Evolutionary conservation across 345 rosid species (phyloP).

Genomic region (Aquilaria yunnanensis): DNA sequence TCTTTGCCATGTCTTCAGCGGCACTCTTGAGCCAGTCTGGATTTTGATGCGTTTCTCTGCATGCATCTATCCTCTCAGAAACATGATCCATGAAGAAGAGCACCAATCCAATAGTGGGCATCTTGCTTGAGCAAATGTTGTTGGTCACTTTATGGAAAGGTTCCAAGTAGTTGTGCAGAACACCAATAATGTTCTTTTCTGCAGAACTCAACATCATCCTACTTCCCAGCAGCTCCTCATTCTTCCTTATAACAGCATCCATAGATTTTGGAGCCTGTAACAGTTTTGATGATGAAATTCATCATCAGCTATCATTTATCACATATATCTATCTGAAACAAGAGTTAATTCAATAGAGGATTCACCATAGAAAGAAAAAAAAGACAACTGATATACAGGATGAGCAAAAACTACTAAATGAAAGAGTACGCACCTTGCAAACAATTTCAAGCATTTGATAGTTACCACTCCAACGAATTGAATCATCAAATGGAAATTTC

Average conservation of each 20-base stretch:
- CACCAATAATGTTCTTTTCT: conserved; percentile 55
- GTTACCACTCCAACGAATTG: conserved; percentile 83
- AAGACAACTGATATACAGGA: neutral
- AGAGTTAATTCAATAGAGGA: neutral
- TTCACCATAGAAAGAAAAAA: neutral
- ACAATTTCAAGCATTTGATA: conserved; percentile 87
- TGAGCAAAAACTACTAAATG: conserved; percentile 2
- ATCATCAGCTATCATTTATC: conserved; percentile 3
- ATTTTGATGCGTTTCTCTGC: conserved; percentile 65
- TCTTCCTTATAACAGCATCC: conserved; percentile 71
- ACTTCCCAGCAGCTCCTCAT: conserved; percentile 49
- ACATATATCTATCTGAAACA: neutral
- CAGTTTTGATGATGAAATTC: conserved; percentile 4
- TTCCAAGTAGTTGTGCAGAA: conserved; percentile 69
- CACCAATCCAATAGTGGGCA: conserved; percentile 73
- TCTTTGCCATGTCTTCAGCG: conserved; percentile 86
- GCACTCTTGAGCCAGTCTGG: conserved; percentile 80
- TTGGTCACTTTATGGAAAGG: conserved; percentile 77
- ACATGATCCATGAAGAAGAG: conserved; percentile 97
- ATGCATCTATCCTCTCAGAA: conserved; percentile 60
- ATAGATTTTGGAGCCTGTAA: conserved; percentile 75
- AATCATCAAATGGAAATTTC: conserved; percentile 80
- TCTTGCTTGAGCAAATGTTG: conserved; percentile 67
- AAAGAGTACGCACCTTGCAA: conserved; percentile 46
- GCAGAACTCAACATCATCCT: conserved; percentile 47